phyloP scores from a whole-genome alignment of 192 early-diverging fungal genomes.

The Gigaspora rosea region DNA sequence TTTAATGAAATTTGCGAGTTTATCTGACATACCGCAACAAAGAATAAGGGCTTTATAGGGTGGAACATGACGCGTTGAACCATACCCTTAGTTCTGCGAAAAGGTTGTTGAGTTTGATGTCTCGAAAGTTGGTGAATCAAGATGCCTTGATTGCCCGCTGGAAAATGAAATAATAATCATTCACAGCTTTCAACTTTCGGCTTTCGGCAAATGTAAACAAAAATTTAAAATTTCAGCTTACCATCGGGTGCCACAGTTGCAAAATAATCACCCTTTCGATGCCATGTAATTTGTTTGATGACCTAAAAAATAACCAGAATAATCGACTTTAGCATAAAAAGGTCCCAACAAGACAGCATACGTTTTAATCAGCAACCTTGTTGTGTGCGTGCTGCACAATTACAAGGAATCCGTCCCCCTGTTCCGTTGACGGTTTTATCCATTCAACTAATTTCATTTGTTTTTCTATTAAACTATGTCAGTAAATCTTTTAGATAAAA shows the following conservation, averaged over 20 bases:
- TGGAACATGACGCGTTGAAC: conserved; percentile 93
- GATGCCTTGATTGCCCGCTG: conserved; percentile 64
- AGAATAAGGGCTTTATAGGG: conserved; percentile 87
- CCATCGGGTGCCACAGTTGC: conserved; percentile 82
- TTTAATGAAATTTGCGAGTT: neutral
- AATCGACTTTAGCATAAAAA: no score
- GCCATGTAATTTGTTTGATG: conserved; percentile 89
- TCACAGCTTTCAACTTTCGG: no score
- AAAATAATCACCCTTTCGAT: conserved; percentile 96
- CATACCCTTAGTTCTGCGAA: conserved; percentile 85
- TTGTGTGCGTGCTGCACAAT: conserved; percentile 49
- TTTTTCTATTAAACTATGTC: conserved; percentile 19
- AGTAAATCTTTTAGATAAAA: conserved; percentile 17
- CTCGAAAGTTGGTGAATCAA: conserved; percentile 91
- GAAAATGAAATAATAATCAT: neutral
- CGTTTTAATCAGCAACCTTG: neutral
- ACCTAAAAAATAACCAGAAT: conserved; percentile 31
- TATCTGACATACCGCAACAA: conserved; percentile 70
- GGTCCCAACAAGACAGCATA: no score
- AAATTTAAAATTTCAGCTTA: conserved; percentile 26
- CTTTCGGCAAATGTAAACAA: neutral
- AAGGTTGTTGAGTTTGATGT: conserved; percentile 87
- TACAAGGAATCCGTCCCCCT: conserved; percentile 55
- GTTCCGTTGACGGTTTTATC: conserved; percentile 53
- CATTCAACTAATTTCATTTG: conserved; percentile 43